Evolutionary conservation across 2,329 filamentous ascomycete species (phyloP).

Genomic region (Cladosporium sp.): DNA sequence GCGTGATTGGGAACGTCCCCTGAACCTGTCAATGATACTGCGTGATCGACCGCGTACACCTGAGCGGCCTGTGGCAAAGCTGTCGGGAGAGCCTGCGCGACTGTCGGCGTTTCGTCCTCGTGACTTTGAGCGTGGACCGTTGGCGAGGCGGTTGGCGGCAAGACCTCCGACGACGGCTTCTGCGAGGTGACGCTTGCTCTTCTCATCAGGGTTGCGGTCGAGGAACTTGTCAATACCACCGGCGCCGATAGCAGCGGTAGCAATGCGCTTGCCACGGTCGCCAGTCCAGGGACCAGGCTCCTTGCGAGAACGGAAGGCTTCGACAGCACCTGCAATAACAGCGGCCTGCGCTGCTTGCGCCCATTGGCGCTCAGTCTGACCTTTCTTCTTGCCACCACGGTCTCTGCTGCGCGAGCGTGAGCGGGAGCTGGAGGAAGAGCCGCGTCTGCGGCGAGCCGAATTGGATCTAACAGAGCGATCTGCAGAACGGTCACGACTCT

Average conservation of each 20-base stretch:
- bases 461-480: slow-evolving; percentile 35
- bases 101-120: slow-evolving; percentile 49
- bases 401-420: slow-evolving; percentile 51
- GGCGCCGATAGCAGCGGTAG: slow-evolving; percentile 82
- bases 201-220: slow-evolving; percentile 67
- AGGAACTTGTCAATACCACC: slow-evolving; percentile 80
- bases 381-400: slow-evolving; percentile 46
- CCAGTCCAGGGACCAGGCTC: slow-evolving; percentile 87
- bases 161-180: slow-evolving; percentile 89
- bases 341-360: slow-evolving; percentile 86
- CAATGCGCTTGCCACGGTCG: slow-evolving; percentile 85
- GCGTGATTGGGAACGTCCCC: slow-evolving; percentile 54
- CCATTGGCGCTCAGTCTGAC: slow-evolving; percentile 64
- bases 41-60: slow-evolving; percentile 37
- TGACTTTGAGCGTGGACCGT: slow-evolving; percentile 72
- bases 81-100: slow-evolving; percentile 42
- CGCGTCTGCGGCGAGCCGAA: slow-evolving; percentile 52
- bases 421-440: slow-evolving; percentile 47
- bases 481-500: slow-evolving; percentile 59
- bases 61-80: slow-evolving; percentile 22
- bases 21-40: slow-evolving; percentile 50
- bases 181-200: slow-evolving; percentile 75
- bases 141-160: slow-evolving; percentile 79
- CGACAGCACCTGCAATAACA: slow-evolving; percentile 82
- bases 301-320: slow-evolving; percentile 87